Evolutionary conservation across 768 basidiomycete genomes (phyloP), one percentile per base, ranked within the genome.

Genomic region (Collybiopsis luxurians): DNA sequence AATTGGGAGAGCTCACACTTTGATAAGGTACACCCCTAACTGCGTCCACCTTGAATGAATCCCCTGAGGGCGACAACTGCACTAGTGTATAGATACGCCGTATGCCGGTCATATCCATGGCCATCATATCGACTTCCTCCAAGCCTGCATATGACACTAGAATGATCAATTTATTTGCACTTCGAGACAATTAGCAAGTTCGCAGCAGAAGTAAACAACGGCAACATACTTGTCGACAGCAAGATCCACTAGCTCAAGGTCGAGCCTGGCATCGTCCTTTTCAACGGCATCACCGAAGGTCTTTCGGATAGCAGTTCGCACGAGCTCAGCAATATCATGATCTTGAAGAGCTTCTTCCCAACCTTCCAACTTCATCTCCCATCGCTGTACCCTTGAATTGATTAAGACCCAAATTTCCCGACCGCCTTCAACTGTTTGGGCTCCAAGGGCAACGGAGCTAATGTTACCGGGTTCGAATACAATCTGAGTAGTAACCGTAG

Each of bases 241-340:
- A 31, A 91, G 61, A 73, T 92, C 90, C 45, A 91, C 72, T 39
- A 92, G 69, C 65, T 93, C 91, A 3, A 93, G 70, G 61, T 91
- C 89, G 40, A 90, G 70, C 56, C 78, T 75, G 6, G 74, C 67
- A 60, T 80, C 75, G 30, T 78, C 72, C 10, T 64, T 55, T 24
- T 75, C 74, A 10, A 73, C 70, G 21, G 60, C 63, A 1, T 69
- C 65, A 49, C 68, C 69, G 54, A 81, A 75, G 0, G 71, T 72
- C 31, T 73, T 69, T 39, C 79, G 69, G 21, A 90, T 68, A 19
- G 80, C 81, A 1, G 73, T 65, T 5, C 75, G 73, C 10, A 87
- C 71, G 19, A 81, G 69, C 0, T 63, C 73, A 0, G 75, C 73
- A n/a, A 89, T 64, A 59, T 89, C 85, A 42, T 73, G 70, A 59